Evolutionary conservation across 805 yeast genomes (phyloP).

Genomic region (Saccharomycopsis selenospora): DNA sequence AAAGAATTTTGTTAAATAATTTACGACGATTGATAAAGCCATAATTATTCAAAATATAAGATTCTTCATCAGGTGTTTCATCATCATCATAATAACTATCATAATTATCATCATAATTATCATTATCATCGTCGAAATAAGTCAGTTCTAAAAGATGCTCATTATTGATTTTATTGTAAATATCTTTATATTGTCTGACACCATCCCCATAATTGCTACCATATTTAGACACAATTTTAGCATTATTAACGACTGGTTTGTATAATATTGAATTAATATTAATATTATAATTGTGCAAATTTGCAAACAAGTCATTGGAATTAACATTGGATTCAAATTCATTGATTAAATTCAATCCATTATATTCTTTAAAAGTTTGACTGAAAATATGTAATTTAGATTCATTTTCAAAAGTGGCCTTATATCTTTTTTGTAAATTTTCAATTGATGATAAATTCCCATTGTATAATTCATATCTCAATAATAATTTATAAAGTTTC

Average conservation of each 20-base stretch:
- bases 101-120: slow-evolving; percentile 3
- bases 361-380: slow-evolving; percentile 14
- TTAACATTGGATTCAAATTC: slow-evolving; percentile 17
- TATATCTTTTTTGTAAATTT: slow-evolving; percentile 58
- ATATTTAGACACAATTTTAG: neutral
- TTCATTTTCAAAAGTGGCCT: slow-evolving; percentile 60
- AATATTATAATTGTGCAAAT: slow-evolving; percentile 7
- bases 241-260: neutral
- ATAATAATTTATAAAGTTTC: slow-evolving; percentile 49
- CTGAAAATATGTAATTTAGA: slow-evolving; percentile 19
- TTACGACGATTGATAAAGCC: slow-evolving; percentile 33
- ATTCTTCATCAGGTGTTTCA: neutral
- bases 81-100: neutral
- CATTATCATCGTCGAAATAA: slow-evolving; percentile 5
- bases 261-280: slow-evolving; percentile 8
- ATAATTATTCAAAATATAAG: neutral
- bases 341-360: slow-evolving; percentile 25
- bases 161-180: slow-evolving; percentile 4
- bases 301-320: slow-evolving; percentile 5
- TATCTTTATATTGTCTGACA: neutral
- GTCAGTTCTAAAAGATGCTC: slow-evolving; percentile 12
- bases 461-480: slow-evolving; percentile 59
- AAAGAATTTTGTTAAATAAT: slow-evolving; percentile 25
- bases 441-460: slow-evolving; percentile 65
- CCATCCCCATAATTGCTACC: neutral